phyloP scores from a whole-genome alignment of 192 early-diverging fungal species.

The Oehlia diaphana region DNA sequence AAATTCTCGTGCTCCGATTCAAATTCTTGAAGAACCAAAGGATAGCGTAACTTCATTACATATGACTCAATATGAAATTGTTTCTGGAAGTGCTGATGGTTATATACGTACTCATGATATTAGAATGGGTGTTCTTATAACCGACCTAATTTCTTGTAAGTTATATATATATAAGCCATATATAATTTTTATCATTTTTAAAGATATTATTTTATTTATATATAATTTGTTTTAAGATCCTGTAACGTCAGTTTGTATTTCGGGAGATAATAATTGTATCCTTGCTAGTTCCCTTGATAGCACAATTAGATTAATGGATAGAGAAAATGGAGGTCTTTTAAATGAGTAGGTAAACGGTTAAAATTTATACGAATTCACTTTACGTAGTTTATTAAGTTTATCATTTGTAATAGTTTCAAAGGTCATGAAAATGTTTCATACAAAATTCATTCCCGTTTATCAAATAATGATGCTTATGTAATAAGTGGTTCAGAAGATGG shows the following conservation, averaged over 20 bases:
- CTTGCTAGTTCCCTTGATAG: constrained; percentile 74
- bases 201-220: constrained; percentile 16
- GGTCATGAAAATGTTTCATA: constrained; percentile 85
- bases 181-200: no score
- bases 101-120: constrained; percentile 83
- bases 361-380: background rate
- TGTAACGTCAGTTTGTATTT: constrained; percentile 70
- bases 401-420: constrained; percentile 51
- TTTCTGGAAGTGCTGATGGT: constrained; percentile 82
- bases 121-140: constrained; percentile 66
- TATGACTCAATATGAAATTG: constrained; percentile 69
- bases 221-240: constrained; percentile 49
- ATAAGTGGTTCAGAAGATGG: constrained; percentile 92
- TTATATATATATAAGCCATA: background rate
- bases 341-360: constrained; percentile 56
- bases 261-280: constrained; percentile 71
- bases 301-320: constrained; percentile 85
- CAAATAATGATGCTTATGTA: constrained; percentile 69
- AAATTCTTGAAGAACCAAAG: constrained; percentile 79
- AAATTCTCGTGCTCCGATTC: constrained; percentile 69
- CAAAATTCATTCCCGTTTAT: constrained; percentile 70
- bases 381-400: background rate
- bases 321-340: constrained; percentile 66
- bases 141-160: constrained; percentile 75
- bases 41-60: constrained; percentile 83